These are phyloP conservation scores for Cladosporium sp. DNA, from an alignment of 2,329 filamentous ascomycete species.

Conservation along the genomic window DNA sequence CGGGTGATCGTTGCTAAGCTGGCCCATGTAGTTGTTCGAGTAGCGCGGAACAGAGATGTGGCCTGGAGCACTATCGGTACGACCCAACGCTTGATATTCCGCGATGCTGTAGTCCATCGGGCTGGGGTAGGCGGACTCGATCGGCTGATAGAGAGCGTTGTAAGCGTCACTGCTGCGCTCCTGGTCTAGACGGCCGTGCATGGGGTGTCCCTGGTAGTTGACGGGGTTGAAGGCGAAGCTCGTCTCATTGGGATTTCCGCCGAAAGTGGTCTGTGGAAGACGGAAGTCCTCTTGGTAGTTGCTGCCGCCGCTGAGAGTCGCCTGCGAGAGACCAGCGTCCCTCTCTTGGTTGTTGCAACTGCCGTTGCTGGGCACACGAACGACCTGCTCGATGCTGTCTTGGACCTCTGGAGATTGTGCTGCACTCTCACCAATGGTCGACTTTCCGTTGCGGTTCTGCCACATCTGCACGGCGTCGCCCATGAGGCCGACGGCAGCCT, in stretches of 20 bases:
- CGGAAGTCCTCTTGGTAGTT: background rate
- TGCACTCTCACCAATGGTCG: background rate
- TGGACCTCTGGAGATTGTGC: background rate
- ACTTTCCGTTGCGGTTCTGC: background rate
- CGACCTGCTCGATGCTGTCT: background rate
- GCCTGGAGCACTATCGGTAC: background rate
- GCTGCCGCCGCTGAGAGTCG: background rate
- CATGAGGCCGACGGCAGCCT: background rate
- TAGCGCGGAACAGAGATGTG: background rate
- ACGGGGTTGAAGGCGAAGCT: background rate
- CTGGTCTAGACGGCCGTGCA: background rate
- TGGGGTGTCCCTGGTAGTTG: background rate
- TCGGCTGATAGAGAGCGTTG: background rate
- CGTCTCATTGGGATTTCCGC: background rate
- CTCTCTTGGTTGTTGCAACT: background rate
- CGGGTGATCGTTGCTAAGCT: background rate
- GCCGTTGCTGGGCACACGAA: background rate
- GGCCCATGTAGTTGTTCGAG: background rate
- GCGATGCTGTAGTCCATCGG: background rate
- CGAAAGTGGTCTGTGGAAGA: background rate
- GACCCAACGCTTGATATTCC: background rate
- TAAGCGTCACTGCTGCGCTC: too few species aligned
- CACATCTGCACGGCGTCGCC: background rate
- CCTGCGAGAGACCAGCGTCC: background rate
- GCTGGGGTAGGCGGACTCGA: background rate